Evolutionary conservation across 805 yeast species (phyloP), one percentile per base, ranked within the genome.

Genomic region (Pichia deserticola): DNA sequence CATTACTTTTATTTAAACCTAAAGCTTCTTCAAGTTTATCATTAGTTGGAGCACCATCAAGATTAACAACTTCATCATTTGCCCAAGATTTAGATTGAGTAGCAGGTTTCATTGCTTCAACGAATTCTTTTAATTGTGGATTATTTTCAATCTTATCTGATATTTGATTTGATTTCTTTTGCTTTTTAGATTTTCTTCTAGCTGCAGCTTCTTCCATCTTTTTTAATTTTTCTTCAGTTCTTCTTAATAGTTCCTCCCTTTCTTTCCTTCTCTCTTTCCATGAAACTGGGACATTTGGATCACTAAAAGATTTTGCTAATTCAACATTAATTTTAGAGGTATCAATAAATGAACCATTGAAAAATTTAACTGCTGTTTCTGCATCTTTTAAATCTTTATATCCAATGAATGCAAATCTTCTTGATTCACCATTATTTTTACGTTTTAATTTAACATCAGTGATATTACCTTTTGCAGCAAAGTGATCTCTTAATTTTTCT

Each of bases 351-450:
- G 95, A 78, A 7, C 77, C 74, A 67, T 93, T 74, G 66, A 85
- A 90, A 65, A 77, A 89, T 44, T 70, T 73, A 7, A 82, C 92
- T 0, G 97, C 96, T 42, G 73, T 76, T 45, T 75, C 78, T 1
- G 99, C 98, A 59, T 86, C 96, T 11, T 69, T 74, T 20, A 68
- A 72, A n/a, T 81, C 73, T 59, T 81, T 83, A 66, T 78, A 93
- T 1, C 99, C 99, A 46, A 93, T 73, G 60, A 93, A 93, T 7
- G 96, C 98, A 73, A 93, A 93, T 58, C 95, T 75, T 67, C 99
- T 79, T 9, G 96, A 86, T 60, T 84, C 85, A 29, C 99, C 99
- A 56, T 79, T 80, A 57, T 84, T 75, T 56, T 84, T 87, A 59
- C 78, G 84, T 77, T 89, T 78, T 36, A 93, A 73, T 65, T 86